Base-by-base conservation (phyloP, 1,284 basidiomycete genomes). In the Wolfiporia cocos region DNA sequence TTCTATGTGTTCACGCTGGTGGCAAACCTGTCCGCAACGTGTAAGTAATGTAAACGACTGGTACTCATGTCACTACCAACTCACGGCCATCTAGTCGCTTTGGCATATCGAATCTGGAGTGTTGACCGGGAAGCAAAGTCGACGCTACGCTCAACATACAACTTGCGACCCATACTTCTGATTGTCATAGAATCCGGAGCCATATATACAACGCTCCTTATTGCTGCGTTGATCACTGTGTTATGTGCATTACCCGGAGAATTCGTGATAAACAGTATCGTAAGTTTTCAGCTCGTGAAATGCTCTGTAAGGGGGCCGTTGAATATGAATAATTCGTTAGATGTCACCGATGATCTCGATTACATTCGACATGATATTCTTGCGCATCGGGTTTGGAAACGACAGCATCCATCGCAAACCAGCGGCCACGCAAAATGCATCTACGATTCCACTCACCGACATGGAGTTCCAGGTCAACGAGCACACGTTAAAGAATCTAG, bases 291-390 rank as follows among this genome's bases (percentile, higher is more conserved):
- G 26, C 26, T 24, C 15, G 7, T 9, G 18, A 5, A 12, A 4
- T 34, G 5, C 17, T 36, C 9, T 31, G 19, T 18, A 15, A 5
- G 5, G 10, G 15, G 17, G 4, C 17, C 17, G 18, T 18, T 39
- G 4, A 33, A 34, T 11, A 12, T 35, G 4, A 4, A 14, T 7
- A 17, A 7, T 20, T 21, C 15, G 10, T 5, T 17, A 42, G 41
- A 42, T 42, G 17, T 34, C 41, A 4, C 23, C 41, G 19, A 19
- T 42, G 15, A 42, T 42, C 2, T 36, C 41, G 1, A 28, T 42
- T 21, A 42, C 32, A n/a, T 42, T 42, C 28, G 29, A 34, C n/a
- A 37, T 34, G 19, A 26, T 42, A 18, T 42, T 42, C 28, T 36
- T 42, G 10, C 41, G 41, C 26, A 42, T 42, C 14, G 41, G 24